Base-by-base conservation (phyloP, 2,329 filamentous ascomycete genomes). In the Fusarium beomiforme region DNA sequence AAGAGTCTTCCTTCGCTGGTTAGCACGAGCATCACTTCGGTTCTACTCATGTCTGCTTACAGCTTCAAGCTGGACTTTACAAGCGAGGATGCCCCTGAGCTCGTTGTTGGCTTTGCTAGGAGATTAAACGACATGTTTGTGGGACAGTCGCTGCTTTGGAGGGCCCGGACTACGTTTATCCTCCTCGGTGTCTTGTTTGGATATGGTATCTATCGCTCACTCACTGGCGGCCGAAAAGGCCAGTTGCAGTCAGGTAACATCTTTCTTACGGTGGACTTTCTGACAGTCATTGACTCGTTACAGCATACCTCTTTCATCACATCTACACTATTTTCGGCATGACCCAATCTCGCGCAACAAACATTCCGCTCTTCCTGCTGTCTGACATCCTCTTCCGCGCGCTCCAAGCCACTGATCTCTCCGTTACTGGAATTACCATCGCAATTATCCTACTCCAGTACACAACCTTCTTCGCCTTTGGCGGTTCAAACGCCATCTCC, bases 61-160 rank as follows among this genome's bases (percentile, higher is more conserved):
- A 85, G 91, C 7, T 99, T 98, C 85, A 99, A 99, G 81, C 83
- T 98, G 26, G 91, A 91, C 3, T 98, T 98, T 78, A 96, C 94
- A 1, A 88, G 90, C 49, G 91, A 94, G 58, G 96, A 98, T 79
- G 93, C 95, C 0, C 95, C 95, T 0, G 96, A 98, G 79, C 85
- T 97, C 12, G 84, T 95, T 26, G 79, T 83, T 6, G 85, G 84
- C 5, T 81, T 85, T 47, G 82, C 83, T 1, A 79, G 75, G 49
- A 77, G 72, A 6, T 70, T 88, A 6, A 78, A 84, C 17, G 78
- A 83, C 12, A 72, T 81, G 7, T 81, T 85, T 8, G 79, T 82
- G 13, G 83, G 81, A 1, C 80, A 83, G 14, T 81, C 85, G 2
- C 80, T 90, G 10, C 79, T 88, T 8, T 79, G 80, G 19, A 82